A percentile compares a stretch with the other conserved stretches of the same genome.
Evolutionary conservation across 768 basidiomycete species (phyloP).

Genomic region (Phylloporus sp.): DNA sequence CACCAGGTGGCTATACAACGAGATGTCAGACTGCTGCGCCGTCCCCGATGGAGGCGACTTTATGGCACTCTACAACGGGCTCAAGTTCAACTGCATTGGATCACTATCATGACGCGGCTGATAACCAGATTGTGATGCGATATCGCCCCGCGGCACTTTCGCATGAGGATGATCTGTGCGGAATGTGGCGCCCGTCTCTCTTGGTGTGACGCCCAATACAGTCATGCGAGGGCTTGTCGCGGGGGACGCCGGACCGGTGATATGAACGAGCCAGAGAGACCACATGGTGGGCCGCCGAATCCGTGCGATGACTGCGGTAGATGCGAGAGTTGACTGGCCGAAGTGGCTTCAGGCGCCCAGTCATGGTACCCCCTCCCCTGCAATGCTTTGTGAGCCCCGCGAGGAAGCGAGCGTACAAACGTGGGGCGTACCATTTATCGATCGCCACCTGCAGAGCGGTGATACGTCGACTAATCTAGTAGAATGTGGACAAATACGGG

Average conservation of each 20-base stretch:
- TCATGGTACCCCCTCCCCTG: conserved; percentile 54
- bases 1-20: conserved; percentile 32
- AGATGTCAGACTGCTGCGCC: conserved; percentile 35
- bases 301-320: conserved; percentile 10
- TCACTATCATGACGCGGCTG: conserved; percentile 17
- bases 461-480: conserved; percentile 66
- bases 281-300: conserved; percentile 26
- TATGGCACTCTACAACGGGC: background rate
- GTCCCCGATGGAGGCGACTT: background rate
- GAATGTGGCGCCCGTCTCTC: conserved; percentile 15
- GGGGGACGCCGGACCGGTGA: conserved; percentile 12
- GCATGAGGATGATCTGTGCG: conserved; percentile 4
- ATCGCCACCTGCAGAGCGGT: conserved; percentile 71
- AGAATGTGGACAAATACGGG: conserved; percentile 68
- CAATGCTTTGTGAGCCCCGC: conserved; percentile 65
- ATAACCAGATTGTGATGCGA: conserved; percentile 11
- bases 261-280: conserved; percentile 25
- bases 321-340: conserved; percentile 33
- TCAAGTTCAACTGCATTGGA: conserved; percentile 31
- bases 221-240: conserved; percentile 13
- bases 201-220: conserved; percentile 16
- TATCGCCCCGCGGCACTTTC: conserved; percentile 14
- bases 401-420: conserved; percentile 75
- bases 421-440: conserved; percentile 76
- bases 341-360: conserved; percentile 48